These are phyloP conservation scores for Candolleomyces aberdarensis DNA, from an alignment of 768 basidiomycete genomes.

Conservation along the genomic window DNA sequence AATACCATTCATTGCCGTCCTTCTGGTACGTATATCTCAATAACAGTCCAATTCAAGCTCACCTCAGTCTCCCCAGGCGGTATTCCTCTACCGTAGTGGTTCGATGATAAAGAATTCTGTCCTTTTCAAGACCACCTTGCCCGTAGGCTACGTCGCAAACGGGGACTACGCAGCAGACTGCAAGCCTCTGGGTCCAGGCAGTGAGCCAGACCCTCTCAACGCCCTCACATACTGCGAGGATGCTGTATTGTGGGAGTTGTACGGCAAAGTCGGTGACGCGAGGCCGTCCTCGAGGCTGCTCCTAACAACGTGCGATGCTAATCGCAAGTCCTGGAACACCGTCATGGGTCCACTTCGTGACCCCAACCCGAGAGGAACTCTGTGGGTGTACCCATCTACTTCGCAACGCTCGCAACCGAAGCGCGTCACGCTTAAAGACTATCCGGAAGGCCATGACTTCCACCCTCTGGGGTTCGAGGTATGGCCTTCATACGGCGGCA, in stretches of 20 bases:
- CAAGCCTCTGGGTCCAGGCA: constrained; percentile 24
- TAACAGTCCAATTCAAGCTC: background rate
- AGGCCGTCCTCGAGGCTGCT: constrained; percentile 42
- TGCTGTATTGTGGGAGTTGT: constrained; percentile 60
- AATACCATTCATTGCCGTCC: no score
- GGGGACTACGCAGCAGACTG: constrained; percentile 51
- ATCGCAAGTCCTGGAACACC: constrained; percentile 67
- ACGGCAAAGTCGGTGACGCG: constrained; percentile 28
- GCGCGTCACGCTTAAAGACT: constrained; percentile 45
- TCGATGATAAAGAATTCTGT: constrained; percentile 38
- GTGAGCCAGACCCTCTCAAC: constrained; percentile 28
- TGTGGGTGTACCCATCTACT: constrained; percentile 49
- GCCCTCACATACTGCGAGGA: constrained; percentile 61
- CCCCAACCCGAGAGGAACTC: constrained; percentile 53
- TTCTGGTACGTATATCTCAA: background rate
- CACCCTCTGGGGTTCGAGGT: constrained; percentile 69
- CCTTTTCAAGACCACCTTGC: constrained; percentile 38
- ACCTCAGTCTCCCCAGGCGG: constrained; percentile 27
- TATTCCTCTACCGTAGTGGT: constrained; percentile 44
- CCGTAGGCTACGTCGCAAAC: constrained; percentile 46
- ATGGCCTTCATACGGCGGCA: constrained; percentile 46
- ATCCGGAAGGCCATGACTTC: constrained; percentile 58
- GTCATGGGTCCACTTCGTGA: constrained; percentile 68
- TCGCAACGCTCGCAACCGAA: constrained; percentile 12
- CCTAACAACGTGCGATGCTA: constrained; percentile 51